These are phyloP conservation scores for Eucalyptus pauciflora DNA, from an alignment of 345 rosid genomes.

Conservation along the genomic window DNA sequence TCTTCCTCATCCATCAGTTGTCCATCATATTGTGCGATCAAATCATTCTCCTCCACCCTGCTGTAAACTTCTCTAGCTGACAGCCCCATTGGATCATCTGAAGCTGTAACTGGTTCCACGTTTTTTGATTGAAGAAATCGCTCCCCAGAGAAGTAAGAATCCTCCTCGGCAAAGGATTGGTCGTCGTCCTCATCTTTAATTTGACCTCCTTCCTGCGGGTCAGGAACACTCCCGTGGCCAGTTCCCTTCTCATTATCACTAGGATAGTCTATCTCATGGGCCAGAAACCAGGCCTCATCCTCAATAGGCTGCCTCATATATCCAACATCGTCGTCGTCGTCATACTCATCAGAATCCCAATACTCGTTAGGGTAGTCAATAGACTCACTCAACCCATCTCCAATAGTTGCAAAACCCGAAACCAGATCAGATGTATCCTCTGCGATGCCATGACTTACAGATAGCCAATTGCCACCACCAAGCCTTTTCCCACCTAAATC, in stretches of 20 bases:
- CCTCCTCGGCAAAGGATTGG: constrained; percentile 90
- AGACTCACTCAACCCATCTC: constrained; percentile 93
- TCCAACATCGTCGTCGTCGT: constrained; percentile 96
- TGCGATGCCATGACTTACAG: constrained; percentile 94
- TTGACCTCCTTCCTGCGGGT: constrained; percentile 66
- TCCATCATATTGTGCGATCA: constrained; percentile 68
- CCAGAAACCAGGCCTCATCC: constrained; percentile 98
- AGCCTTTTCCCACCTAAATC: constrained; percentile 66
- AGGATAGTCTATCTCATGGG: constrained; percentile 97
- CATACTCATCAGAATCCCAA: constrained; percentile 99
- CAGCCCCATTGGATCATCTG: constrained; percentile 71
- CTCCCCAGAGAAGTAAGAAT: constrained; percentile 93
- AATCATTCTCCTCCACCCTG: constrained; percentile 44
- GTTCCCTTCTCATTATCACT: constrained; percentile 97
- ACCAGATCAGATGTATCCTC: constrained; percentile 96
- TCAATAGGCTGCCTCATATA: constrained; percentile 96
- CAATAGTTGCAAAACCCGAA: constrained; percentile 97
- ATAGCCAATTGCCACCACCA: constrained; percentile 92
- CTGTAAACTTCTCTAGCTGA: constrained; percentile 58
- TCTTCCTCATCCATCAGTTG: constrained; percentile 83
- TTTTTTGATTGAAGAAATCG: constrained; percentile 56
- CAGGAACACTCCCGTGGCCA: constrained; percentile 73
- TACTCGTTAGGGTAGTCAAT: constrained; percentile 84
- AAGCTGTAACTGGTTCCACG: constrained; percentile 44
- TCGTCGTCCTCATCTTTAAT: constrained; percentile 83